Base-by-base conservation (phyloP, 2,329 filamentous ascomycete genomes). In the Dactylellina cionopaga region DNA sequence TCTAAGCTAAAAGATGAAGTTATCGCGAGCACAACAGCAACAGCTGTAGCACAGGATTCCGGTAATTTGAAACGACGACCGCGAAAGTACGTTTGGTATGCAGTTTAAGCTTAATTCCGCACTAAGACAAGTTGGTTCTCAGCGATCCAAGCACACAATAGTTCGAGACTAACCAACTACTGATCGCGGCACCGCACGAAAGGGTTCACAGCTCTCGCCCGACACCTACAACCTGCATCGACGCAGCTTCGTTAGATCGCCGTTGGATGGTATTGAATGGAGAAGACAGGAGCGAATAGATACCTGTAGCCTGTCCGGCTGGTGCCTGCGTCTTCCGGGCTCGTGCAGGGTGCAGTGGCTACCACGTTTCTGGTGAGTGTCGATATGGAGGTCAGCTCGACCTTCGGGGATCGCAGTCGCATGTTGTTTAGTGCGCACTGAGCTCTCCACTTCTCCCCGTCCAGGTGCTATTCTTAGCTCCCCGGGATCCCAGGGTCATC, bases 21-120 rank as follows among this genome's bases (percentile, higher is more conserved):
- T n/a, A n/a, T n/a, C 41, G 55, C 27, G 35, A 27, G 37, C 17
- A 41, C 56, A 51, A 22, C 43, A 39, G 43, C 27, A 35, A 6
- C 25, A 15, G 46, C n/a, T 5, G 41, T 9, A 19, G 56, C 55
- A 17, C 17, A 59, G 19, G 27, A 59, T 7, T 25, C 43, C 55
- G 9, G 54, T 29, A 51, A 51, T 31, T 25, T 31, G 33, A 62
- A 51, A 39, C 55, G 9, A 43, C 55, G 27, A 35, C 56, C 31
- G 33, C 56, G 43, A 60, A 51, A 31, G 44, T 33, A 62, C 56
- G 56, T 62, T 33, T 41, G 41, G 41, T 15, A 11, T 15, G 25
- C 52, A 56, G 52, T 56, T 31, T 43, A 31, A 56, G 52, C 44
- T 62, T 49, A 43, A 19, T 62, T n/a, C 43, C 43, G 33, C 56